Percentiles rank a stretch among this genome's conserved stretches.
These are phyloP conservation scores for Xylariaceae sp. DNA, from an alignment of 2,329 filamentous ascomycete genomes.

Conservation along the genomic window DNA sequence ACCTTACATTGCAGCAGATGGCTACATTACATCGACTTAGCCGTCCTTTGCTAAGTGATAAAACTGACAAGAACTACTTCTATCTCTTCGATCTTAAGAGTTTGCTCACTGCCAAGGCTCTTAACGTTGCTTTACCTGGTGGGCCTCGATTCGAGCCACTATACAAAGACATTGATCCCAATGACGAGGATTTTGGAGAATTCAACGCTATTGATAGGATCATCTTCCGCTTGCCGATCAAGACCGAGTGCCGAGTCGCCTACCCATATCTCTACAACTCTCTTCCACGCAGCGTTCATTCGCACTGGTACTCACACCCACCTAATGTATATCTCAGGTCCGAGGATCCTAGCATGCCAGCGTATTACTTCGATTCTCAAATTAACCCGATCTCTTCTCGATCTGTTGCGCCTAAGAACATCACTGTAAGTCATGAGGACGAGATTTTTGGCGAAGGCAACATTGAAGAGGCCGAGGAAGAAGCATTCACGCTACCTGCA, in stretches of 20 bases:
- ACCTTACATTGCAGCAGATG: slow-evolving; percentile 92
- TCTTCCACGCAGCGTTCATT: slow-evolving; percentile 87
- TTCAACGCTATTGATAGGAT: slow-evolving; percentile 99
- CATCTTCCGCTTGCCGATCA: slow-evolving; percentile 93
- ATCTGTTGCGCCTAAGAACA: slow-evolving; percentile 90
- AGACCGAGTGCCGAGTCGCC: slow-evolving; percentile 93
- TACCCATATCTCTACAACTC: slow-evolving; percentile 97
- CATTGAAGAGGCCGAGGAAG: slow-evolving; percentile 75
- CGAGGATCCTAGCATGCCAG: slow-evolving; percentile 86
- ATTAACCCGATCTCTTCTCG: slow-evolving; percentile 98
- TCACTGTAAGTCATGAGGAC: slow-evolving; percentile 91
- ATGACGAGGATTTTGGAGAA: slow-evolving; percentile 98
- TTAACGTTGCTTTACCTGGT: slow-evolving; percentile 97
- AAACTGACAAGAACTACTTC: slow-evolving; percentile 96
- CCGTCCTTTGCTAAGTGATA: slow-evolving; percentile 86
- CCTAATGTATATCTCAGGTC: slow-evolving; percentile 89
- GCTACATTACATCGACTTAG: slow-evolving; percentile 91
- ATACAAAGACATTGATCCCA: slow-evolving; percentile 98
- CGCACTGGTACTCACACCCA: slow-evolving; percentile 92
- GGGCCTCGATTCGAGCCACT: slow-evolving; percentile 95
- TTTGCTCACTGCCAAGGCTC: slow-evolving; percentile 92
- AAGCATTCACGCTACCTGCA: slow-evolving; percentile 81
- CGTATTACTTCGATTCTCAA: slow-evolving; percentile 96
- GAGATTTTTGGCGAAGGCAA: slow-evolving; percentile 85
- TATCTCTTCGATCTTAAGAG: slow-evolving; percentile 96